Evolutionary conservation across 106 monocot species (phyloP), one percentile per base, ranked within the genome.

Genomic region (Platanthera zijinensis): DNA sequence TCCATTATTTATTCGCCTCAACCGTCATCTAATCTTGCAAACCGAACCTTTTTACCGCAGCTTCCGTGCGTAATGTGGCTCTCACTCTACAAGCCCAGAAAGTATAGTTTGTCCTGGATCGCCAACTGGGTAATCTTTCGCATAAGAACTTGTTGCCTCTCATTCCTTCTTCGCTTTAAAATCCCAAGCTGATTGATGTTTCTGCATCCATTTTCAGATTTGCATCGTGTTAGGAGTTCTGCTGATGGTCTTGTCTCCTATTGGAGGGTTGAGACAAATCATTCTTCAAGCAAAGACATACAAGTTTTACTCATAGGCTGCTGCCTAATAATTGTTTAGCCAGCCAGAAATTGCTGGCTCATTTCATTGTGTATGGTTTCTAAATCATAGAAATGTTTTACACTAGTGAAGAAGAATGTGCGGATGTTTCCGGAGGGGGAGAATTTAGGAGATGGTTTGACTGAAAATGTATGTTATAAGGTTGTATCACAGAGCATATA

Each of bases 31-130:
- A 39, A 39, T 39, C 39, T 39, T 39, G 39, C 39, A 39, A 39
- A 2, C 39, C 1, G 39, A 69, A 39, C 8, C 57, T 14, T 72
- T 15, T 14, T 53, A 52, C 17, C 45, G 45, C 61, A 61, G 91
- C 86, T 92, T 45, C 91, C 91, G 4, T 92, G 91, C 86, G 80
- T 88, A 8, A 92, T 92, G 80, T 92, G 91, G 91, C 83, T 88
- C 11, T 53, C 78, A 7, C 77, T 92, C 75, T 84, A 78, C 76
- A 92, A 92, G 77, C 88, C 91, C 0, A 88, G 39, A 52, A 78
- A 78, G 76, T 92, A 82, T 71, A 79, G 88, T 78, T 32, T 88
- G 12, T 92, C 91, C 12, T 92, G 91, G 91, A 61, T 80, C 8
- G 76, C 49, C 1, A 92, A 92, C 50, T 92, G 91, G 91, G 91